These are phyloP conservation scores for Globisporangium nagaii DNA, from an alignment of 352 stramenopile genomes.

Conservation along the genomic window DNA sequence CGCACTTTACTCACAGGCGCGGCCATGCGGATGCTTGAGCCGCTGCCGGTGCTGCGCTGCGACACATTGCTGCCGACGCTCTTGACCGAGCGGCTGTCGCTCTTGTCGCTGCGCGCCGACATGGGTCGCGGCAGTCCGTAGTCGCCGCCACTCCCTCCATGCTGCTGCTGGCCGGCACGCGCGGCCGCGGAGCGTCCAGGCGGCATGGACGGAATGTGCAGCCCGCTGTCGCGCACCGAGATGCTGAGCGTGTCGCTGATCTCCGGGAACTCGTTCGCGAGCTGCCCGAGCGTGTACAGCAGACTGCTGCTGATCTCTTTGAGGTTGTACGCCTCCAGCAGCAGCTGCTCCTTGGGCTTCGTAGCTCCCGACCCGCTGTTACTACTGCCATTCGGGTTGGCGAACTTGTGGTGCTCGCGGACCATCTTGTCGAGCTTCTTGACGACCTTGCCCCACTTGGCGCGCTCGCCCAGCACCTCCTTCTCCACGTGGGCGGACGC, in stretches of 20 bases:
- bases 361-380: slow-evolving; percentile 11
- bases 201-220: slow-evolving; percentile 74
- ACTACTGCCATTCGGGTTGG: neutral
- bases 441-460: slow-evolving; percentile 63
- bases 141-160: slow-evolving; percentile 12
- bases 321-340: slow-evolving; percentile 67
- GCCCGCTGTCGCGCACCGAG: slow-evolving; percentile 63
- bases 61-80: slow-evolving; percentile 50
- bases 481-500: slow-evolving; percentile 63
- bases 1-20: slow-evolving; percentile 59
- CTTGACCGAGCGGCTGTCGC: slow-evolving; percentile 46
- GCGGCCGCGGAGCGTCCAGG: slow-evolving; percentile 55
- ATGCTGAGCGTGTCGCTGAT: slow-evolving; percentile 78
- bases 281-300: slow-evolving; percentile 89
- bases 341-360: slow-evolving; percentile 74
- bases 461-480: slow-evolving; percentile 56
- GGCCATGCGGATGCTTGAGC: slow-evolving; percentile 43
- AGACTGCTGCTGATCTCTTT: slow-evolving; percentile 85
- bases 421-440: slow-evolving; percentile 71
- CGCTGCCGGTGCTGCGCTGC: slow-evolving; percentile 40
- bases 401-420: slow-evolving; percentile 43
- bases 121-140: slow-evolving; percentile 40
- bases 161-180: slow-evolving; percentile 25
- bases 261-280: slow-evolving; percentile 92
- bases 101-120: slow-evolving; percentile 68